A percentile compares a stretch with the other conserved stretches of the same genome.
These are phyloP conservation scores for Chlamydomonas incerta DNA, from an alignment of 139 green algal genomes.

Conservation along the genomic window DNA sequence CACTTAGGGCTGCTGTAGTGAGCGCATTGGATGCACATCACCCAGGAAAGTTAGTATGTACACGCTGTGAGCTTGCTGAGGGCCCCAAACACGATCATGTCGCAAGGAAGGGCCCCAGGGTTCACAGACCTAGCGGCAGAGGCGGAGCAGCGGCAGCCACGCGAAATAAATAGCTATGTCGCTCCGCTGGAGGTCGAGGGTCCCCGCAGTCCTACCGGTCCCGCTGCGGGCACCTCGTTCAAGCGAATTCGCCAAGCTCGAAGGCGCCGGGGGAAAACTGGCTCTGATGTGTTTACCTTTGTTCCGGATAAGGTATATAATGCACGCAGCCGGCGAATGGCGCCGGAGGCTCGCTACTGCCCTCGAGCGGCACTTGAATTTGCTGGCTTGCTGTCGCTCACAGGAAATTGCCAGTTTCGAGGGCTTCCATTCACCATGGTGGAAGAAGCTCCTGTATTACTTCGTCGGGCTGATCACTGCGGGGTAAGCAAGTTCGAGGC, in stretches of 20 bases:
- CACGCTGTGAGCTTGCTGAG: too few relatives aligned
- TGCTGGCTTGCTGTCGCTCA: too few relatives aligned
- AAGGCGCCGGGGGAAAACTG: not conserved
- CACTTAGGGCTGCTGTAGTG: too few relatives aligned
- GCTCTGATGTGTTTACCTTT: slow-evolving; percentile 16
- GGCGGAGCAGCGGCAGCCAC: too few relatives aligned
- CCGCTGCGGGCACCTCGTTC: not conserved
- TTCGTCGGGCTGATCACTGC: slow-evolving; percentile 25
- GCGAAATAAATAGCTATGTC: not conserved
- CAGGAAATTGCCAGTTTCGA: slow-evolving; percentile 58
- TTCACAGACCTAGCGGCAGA: too few relatives aligned
- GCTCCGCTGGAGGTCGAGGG: not conserved
- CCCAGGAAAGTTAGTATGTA: too few relatives aligned
- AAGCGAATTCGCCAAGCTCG: not conserved
- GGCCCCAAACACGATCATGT: too few relatives aligned
- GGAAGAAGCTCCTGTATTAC: slow-evolving; percentile 52
- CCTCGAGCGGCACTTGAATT: not conserved
- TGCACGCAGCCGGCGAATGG: too few relatives aligned
- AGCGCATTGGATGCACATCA: too few relatives aligned
- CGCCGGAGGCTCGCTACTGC: not conserved
- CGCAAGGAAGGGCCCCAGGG: too few relatives aligned
- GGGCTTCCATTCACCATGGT: slow-evolving; percentile 41
- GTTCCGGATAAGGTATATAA: slow-evolving; percentile 11
- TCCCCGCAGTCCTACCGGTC: not conserved
- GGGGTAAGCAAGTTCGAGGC: too few relatives aligned